Evolutionary conservation across 2,329 filamentous ascomycete genomes (phyloP), one percentile per base, ranked within the genome.

Genomic region (Helotiales sp.): DNA sequence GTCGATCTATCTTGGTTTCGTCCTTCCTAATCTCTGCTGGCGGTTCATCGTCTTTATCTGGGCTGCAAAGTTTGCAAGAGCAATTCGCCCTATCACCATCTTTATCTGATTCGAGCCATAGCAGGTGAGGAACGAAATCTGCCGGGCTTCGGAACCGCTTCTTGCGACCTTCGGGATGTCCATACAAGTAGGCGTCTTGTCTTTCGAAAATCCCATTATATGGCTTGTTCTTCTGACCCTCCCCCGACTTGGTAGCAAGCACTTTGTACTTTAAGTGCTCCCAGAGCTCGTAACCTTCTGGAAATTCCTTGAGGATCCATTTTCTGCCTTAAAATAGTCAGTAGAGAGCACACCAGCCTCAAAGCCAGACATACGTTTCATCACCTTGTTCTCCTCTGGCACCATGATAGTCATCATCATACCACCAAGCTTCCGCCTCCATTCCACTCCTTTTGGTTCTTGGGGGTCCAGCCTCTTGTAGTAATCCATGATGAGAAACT

Each of bases 181-280:
- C 86, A 74, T 88, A 88, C 6, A 89, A 79, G 70, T 88, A 88
- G 34, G 85, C 85, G 73, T 89, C 86, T 71, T 86, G 84, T 63
- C 86, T 78, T 73, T 86, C 84, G 68, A 83, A 84, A 11, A 80
- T 82, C 37, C 82, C 84, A 81, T 75, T 80, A 78, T 70, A 71
- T 34, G 75, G 76, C 60, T 74, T 76, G 50, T 81, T 80, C 69
- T 84, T 83, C 32, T 81, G 74, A 24, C 74, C 77, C 68, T 79
- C 78, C 43, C 78, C 78, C 2, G 71, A 72, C 17, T 72, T 70
- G 59, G 82, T 80, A 49, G 80, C 80, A 55, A 83, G 79, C 26
- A 74, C 78, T 34, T 78, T 79, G 68, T 84, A 85, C 74, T 85
- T 86, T 72, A 86, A 80, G 71, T 87, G 86, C 72, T 88, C 85